Base-by-base conservation (phyloP, 1,139 yeast genomes). In the Geotrichum macrosporum region DNA sequence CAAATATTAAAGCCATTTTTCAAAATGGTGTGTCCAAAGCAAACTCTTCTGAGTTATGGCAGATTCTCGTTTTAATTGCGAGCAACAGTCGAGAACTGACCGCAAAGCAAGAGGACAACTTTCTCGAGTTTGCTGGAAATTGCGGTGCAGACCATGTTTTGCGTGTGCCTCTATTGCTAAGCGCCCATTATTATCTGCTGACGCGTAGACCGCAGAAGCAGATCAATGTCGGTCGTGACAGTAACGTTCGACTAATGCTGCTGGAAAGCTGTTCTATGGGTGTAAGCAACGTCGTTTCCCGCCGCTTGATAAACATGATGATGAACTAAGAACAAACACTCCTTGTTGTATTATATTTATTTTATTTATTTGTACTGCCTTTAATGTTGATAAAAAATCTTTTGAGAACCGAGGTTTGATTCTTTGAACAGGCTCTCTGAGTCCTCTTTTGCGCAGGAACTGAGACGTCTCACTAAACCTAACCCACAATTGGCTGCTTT, bases 271-370 rank as follows among this genome's bases (percentile, higher is more conserved):
- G 51, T 6, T 48, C 51, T 13, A 34, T 47, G 19, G 48, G 46
- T 18, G 32, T 33, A 20, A 32, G 46, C 22, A 48, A 46, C 33
- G 41, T 37, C 4, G 40, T 53, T 35, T 45, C 51, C 10, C 50
- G 51, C 19, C 49, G 55, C 16, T 37, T 54, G 22, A 49, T 54
- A 35, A 48, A 49, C 43, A 48, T 54, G 53, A 46, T 50, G 16
- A 34, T 54, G 41, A 47, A 46, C 43, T 39, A 39, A 41, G 46
- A 43, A 20, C 20, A 29, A 15, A 19, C 21, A 4, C 40, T 6
- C 5, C 1, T 26, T 21, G 22, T 36, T 24, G 3, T 13, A 19
- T 35, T 21, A 24, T 35, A 24, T 20, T 34, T 16, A 5, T 19
- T 34, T 34, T 19, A 12, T 20, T 12, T 35, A 12, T 34, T 10